Conservation (phyloP, 805 yeast species). For the Metschnikowia matae region DNA sequence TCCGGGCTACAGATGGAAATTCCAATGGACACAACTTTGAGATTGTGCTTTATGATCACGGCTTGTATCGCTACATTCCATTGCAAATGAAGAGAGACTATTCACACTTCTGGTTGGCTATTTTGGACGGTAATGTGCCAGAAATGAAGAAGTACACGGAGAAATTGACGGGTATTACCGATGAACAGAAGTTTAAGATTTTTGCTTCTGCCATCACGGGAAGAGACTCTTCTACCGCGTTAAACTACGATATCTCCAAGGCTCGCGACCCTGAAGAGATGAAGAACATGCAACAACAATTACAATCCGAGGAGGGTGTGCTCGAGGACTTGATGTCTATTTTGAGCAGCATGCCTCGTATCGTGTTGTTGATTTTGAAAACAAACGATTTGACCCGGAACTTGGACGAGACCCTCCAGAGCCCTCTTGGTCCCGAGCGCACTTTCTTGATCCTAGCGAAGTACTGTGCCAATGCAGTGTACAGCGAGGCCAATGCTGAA, state of each 20-base stretch:
- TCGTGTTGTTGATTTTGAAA: conserved; percentile 80
- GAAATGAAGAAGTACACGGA: conserved; percentile 72
- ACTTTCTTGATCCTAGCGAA: conserved; percentile 85
- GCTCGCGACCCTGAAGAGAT: conserved; percentile 61
- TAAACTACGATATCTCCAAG: conserved; percentile 54
- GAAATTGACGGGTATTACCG: conserved; percentile 71
- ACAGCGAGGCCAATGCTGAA: conserved; percentile 55
- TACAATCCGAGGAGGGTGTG: conserved; percentile 56
- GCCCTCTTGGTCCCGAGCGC: conserved; percentile 82
- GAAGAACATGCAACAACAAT: conserved; percentile 56
- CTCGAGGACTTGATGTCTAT: conserved; percentile 75
- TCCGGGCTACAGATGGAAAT: conserved; percentile 36
- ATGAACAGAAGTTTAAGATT: conserved; percentile 68
- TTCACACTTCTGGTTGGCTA: conserved; percentile 88
- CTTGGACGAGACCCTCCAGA: conserved; percentile 76
- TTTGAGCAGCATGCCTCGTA: conserved; percentile 74
- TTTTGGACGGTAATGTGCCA: conserved; percentile 64
- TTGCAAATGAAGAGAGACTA: conserved; percentile 73
- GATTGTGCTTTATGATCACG: conserved; percentile 90
- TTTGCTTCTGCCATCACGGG: conserved; percentile 96
- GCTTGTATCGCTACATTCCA: conserved; percentile 83
- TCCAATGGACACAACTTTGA: conserved; percentile 72
- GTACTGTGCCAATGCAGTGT: conserved; percentile 81
- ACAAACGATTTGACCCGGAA: conserved; percentile 92
- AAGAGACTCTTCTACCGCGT: conserved; percentile 74